Conservation (phyloP, 2,329 filamentous ascomycete genomes). For the Fusarium chaquense region DNA sequence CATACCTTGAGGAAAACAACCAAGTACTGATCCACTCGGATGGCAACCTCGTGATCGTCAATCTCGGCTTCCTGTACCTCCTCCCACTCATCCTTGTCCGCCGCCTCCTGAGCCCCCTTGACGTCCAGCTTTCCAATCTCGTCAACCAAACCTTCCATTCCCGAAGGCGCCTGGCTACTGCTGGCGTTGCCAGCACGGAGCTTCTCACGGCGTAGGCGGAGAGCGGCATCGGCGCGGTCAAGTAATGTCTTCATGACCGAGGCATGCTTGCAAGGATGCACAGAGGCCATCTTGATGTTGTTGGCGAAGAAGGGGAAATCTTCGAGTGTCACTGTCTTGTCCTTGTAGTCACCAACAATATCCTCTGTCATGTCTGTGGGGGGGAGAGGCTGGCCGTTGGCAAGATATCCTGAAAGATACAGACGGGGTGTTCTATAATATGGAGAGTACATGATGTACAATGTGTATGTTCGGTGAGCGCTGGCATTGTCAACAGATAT, state of each 20-base stretch:
- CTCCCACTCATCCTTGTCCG: conserved; percentile 73
- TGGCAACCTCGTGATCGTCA: conserved; percentile 80
- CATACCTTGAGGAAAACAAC: conserved; percentile 87
- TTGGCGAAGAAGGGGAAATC: conserved; percentile 96
- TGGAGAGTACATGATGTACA: conserved; percentile 98
- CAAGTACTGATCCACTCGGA: conserved; percentile 88
- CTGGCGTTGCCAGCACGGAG: conserved; percentile 66
- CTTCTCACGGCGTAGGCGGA: conserved; percentile 89
- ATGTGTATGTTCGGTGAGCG: conserved; percentile 90
- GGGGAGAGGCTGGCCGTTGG: conserved; percentile 82
- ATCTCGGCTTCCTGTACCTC: conserved; percentile 70
- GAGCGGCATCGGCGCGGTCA: conserved; percentile 91
- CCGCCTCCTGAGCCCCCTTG: conserved; percentile 63
- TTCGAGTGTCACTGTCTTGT: conserved; percentile 98
- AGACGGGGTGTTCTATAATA: conserved; percentile 97
- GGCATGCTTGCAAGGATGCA: conserved; percentile 97
- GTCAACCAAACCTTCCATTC: conserved; percentile 88
- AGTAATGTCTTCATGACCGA: conserved; percentile 98
- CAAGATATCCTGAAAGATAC: conserved; percentile 90
- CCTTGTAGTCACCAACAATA: conserved; percentile 95
- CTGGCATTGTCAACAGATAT: conserved; percentile 58
- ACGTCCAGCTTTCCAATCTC: conserved; percentile 77
- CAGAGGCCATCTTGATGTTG: conserved; percentile 93
- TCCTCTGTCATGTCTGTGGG: conserved; percentile 95
- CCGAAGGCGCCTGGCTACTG: conserved; percentile 51